A percentile compares a stretch with the other conserved stretches of the same genome.
Evolutionary conservation across 176 grass and related monocot species (phyloP).

Genomic region (Neostapfia colusana): DNA sequence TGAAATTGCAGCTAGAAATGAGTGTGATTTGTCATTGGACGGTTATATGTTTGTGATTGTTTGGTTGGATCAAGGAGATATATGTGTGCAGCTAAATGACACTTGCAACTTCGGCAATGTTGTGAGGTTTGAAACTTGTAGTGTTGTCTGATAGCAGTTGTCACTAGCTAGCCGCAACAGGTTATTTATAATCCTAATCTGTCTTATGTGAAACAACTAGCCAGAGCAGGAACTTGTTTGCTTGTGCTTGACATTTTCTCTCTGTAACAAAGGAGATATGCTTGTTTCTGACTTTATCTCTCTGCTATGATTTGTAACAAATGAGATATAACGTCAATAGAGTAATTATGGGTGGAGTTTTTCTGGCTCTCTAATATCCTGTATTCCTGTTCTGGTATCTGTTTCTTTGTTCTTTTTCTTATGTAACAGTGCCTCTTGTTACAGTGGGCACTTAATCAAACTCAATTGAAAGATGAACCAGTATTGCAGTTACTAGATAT

Average conservation of each 20-base stretch:
- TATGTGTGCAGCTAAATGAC: conserved; percentile 22
- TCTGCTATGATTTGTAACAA: conserved; percentile 10
- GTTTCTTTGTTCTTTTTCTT: background rate
- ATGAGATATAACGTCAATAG: background rate
- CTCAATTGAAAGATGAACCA: background rate
- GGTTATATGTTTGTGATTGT: conserved; percentile 23
- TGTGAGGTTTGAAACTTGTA: background rate
- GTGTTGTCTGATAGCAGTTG: conserved; percentile 8
- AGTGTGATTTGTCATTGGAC: conserved; percentile 9
- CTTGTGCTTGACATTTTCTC: background rate
- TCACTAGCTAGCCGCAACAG: conserved; percentile 1
- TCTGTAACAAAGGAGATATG: background rate
- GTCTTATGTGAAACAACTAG: conserved; percentile 24
- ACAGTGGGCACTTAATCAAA: background rate
- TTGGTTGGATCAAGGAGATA: conserved; percentile 29
- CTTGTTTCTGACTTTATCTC: background rate
- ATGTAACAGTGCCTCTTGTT: background rate
- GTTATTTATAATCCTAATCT: conserved; percentile 15
- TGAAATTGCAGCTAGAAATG: conserved; percentile 9
- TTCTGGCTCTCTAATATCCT: background rate
- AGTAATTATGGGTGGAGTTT: background rate
- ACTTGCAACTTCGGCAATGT: background rate
- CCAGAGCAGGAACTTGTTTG: background rate
- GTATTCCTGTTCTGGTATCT: no score
- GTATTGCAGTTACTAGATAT: conserved; percentile 1